Evolutionary conservation across 2,329 filamentous ascomycete genomes (phyloP).

Genomic region (Fusarium sp.): DNA sequence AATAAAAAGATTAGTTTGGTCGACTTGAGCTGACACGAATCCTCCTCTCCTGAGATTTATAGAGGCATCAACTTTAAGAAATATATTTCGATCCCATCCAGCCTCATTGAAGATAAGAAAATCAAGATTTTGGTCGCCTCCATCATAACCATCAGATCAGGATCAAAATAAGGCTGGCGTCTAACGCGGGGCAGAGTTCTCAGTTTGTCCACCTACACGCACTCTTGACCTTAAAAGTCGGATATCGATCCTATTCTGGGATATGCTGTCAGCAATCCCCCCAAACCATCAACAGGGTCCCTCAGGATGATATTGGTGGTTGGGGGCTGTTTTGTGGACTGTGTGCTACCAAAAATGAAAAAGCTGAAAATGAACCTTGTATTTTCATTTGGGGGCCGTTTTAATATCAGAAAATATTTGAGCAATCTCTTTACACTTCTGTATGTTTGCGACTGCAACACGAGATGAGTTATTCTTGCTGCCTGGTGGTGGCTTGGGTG

Average conservation of each 20-base stretch:
- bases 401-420: not conserved
- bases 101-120: rapidly evolving
- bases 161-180: slow-evolving; percentile 22
- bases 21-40: no score
- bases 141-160: not conserved
- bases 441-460: no score
- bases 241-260: not conserved
- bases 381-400: slow-evolving; percentile 14
- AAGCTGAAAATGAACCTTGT: slow-evolving; percentile 8
- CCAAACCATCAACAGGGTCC: not conserved
- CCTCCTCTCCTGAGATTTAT: not conserved
- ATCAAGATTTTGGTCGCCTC: not conserved
- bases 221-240: not conserved
- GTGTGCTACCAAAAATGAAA: not conserved
- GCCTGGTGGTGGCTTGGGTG: not conserved
- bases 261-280: not conserved
- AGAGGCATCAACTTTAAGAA: rapidly evolving
- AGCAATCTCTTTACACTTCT: not conserved
- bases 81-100: not conserved
- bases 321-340: not conserved
- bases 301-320: not conserved
- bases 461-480: not conserved
- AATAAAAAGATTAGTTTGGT: not conserved
- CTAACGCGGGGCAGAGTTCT: not conserved
- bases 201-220: not conserved